Conservation (phyloP, 1,284 basidiomycete species). For the Amylostereum areolatum region DNA sequence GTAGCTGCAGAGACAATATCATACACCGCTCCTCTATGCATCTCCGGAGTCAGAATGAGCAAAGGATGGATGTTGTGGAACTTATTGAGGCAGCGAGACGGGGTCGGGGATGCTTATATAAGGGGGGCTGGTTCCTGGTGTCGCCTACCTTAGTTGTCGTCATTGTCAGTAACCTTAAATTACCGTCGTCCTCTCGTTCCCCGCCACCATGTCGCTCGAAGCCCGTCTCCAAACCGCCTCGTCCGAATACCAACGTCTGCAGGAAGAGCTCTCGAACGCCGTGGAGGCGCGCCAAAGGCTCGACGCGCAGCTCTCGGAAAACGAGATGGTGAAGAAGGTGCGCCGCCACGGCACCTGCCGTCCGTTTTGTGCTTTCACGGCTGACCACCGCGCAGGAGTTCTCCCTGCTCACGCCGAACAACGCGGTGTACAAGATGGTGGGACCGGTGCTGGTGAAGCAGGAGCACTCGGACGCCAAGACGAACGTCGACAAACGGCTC, state of each 20-base stretch:
- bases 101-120: too few species aligned
- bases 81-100: too few species aligned
- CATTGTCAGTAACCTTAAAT: not conserved
- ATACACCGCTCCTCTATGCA: too few species aligned
- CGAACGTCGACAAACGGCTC: constrained; percentile 87
- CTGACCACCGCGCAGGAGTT: constrained; percentile 64
- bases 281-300: constrained; percentile 80
- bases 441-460: constrained; percentile 91
- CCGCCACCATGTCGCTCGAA: constrained; percentile 38
- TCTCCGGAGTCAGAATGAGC: too few species aligned
- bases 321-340: constrained; percentile 89
- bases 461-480: constrained; percentile 83
- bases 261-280: constrained; percentile 62
- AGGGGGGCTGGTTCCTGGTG: too few species aligned
- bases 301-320: constrained; percentile 88
- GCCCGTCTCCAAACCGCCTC: constrained; percentile 60
- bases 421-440: constrained; percentile 87
- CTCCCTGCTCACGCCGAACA: constrained; percentile 65
- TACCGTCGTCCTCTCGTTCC: not conserved
- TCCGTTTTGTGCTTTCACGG: not conserved
- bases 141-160: too few species aligned
- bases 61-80: too few species aligned
- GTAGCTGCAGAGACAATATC: too few species aligned
- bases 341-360: constrained; percentile 7
- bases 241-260: constrained; percentile 74